Evolutionary conservation across 331 rosid species (phyloP).

Genomic region (Quercus lobata): DNA sequence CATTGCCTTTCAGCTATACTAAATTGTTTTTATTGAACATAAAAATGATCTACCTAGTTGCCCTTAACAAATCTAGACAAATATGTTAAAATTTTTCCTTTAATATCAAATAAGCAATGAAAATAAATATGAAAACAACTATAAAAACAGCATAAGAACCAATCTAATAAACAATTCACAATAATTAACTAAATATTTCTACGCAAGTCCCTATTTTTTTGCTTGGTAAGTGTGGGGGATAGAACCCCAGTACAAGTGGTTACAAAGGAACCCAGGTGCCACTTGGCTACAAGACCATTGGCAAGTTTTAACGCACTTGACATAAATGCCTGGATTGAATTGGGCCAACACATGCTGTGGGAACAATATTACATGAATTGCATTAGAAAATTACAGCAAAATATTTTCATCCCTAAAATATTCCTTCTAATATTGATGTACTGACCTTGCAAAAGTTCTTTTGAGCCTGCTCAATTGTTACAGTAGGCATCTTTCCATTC

Average conservation of each 20-base stretch:
- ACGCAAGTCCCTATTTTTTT: not conserved
- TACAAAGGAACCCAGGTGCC: too few relatives aligned
- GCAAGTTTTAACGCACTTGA: not conserved
- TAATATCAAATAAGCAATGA: not conserved
- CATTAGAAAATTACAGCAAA: too few relatives aligned
- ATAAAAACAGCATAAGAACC: not conserved
- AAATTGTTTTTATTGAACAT: not conserved
- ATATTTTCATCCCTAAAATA: not conserved
- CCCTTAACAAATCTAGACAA: not conserved
- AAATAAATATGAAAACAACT: not conserved
- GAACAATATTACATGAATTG: not conserved
- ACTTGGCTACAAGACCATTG: too few relatives aligned
- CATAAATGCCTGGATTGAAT: not conserved
- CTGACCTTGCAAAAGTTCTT: slow-evolving; percentile 90
- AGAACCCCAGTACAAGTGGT: too few relatives aligned
- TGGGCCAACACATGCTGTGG: not conserved
- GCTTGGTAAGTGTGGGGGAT: too few relatives aligned
- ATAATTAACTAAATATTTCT: not conserved
- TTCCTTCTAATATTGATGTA: slow-evolving; percentile 6
- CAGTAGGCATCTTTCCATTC: slow-evolving; percentile 97
- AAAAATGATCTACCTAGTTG: not conserved
- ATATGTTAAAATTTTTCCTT: not conserved
- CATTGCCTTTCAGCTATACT: not conserved
- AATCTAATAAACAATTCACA: not conserved
- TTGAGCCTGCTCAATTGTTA: slow-evolving; percentile 99